Percentiles rank a stretch among this genome's conserved stretches.
Evolutionary conservation across 2,329 filamentous ascomycete genomes (phyloP).

Genomic region (Colletotrichum theobromicola): DNA sequence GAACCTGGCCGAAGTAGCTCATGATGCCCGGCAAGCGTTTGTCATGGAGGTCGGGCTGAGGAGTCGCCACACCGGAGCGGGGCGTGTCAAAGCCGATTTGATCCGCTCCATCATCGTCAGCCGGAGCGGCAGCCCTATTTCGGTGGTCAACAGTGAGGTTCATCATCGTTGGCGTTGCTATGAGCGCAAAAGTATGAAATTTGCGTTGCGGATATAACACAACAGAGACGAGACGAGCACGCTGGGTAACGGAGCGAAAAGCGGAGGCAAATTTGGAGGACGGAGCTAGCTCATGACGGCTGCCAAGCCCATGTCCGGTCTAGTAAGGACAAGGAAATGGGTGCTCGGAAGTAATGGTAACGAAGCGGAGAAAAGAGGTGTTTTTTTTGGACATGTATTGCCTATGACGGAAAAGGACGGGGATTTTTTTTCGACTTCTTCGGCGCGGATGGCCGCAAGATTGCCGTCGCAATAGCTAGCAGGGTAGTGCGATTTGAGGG

Average conservation of each 20-base stretch:
- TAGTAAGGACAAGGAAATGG: background rate
- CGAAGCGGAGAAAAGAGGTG: background rate
- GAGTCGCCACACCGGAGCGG: conserved; percentile 89
- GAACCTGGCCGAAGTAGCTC: conserved; percentile 99
- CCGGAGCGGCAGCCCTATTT: conserved; percentile 57
- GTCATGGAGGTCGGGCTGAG: conserved; percentile 90
- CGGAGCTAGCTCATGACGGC: conserved; percentile 40
- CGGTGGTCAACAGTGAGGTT: conserved; percentile 55
- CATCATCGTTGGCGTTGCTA: conserved; percentile 34
- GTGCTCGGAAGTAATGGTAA: background rate
- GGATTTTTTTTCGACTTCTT: conserved; percentile 8
- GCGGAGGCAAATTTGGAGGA: conserved; percentile 4
- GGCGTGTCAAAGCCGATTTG: conserved; percentile 86
- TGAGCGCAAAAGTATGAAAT: conserved; percentile 17
- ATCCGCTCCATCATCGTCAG: conserved; percentile 75
- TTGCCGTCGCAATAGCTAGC: conserved; percentile 12
- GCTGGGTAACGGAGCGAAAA: conserved; percentile 15
- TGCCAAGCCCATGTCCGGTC: conserved; percentile 33
- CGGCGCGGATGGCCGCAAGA: conserved; percentile 10
- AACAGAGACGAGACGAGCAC: background rate
- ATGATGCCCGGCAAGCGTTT: conserved; percentile 95
- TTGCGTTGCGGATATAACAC: conserved; percentile 1
- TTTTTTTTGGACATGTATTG: background rate
- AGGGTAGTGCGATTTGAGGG: background rate
- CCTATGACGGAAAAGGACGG: conserved; percentile 15